Evolutionary conservation across 2,329 filamentous ascomycete species (phyloP), one percentile per base, ranked within the genome.

Genomic region (Verticillium nubilum): DNA sequence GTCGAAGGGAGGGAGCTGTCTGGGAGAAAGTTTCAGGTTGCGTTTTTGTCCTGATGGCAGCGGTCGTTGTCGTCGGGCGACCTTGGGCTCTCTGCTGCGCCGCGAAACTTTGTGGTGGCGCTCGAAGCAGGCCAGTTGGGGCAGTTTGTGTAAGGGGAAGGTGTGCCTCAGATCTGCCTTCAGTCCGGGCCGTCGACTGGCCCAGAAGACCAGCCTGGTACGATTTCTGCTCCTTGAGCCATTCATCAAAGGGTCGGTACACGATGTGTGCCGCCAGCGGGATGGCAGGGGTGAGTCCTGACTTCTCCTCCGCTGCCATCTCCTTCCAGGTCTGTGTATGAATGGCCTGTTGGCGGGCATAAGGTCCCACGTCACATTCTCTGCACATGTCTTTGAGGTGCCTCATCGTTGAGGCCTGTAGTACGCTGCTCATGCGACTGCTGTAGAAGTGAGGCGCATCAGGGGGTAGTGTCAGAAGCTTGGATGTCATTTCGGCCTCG

Each of bases 301-400:
- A 82, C 70, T 88, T 85, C 69, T 89, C 86, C 70, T 89, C 86
- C n/a, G 85, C 80, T 0, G 85, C 84, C 72, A 88, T 85, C 68
- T 89, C 86, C 66, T 84, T 83, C 80, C 86, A 88, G 1, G 84
- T 83, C 57, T 83, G 81, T 50, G 80, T 82, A 66, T 82, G 78
- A 2, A 79, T 71, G 27, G 79, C 70, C 62, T 81, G 75, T 4
- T 74, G 71, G 10, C 73, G 66, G 58, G 73, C 76, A 78, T 78
- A 85, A 2, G 83, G 82, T 0, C 86, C 86, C 57, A 88, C 81
- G 42, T 81, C 79, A 66, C 84, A 87, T 47, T 80, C 78, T 27
- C 73, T 76, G 67, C 84, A 87, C 70, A 87, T 77, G 0, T 82
- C 80, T 66, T 80, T 79, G 54, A 87, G 73, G 54, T 84, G 86